phyloP scores from a whole-genome alignment of 352 stramenopile species.

The Pythium rhizo-oryzae region DNA sequence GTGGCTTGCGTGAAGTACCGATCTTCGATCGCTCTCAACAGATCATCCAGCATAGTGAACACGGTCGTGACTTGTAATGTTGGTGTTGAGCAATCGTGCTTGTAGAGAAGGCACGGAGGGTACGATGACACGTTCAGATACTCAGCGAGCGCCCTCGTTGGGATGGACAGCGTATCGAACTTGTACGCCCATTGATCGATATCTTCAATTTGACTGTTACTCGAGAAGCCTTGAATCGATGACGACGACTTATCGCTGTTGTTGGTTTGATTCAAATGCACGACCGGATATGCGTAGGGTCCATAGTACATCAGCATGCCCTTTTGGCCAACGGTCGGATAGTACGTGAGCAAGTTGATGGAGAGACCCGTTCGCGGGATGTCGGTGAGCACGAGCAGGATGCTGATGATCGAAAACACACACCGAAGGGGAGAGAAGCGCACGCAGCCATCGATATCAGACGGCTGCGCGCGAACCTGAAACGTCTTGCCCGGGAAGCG shows the following conservation, averaged over 20 bases:
- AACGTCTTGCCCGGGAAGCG: background rate
- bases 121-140: conserved; percentile 18
- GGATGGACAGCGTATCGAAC: conserved; percentile 27
- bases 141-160: conserved; percentile 8
- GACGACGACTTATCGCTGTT: background rate
- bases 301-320: conserved; percentile 18
- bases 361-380: conserved; percentile 27
- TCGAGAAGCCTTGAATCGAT: background rate
- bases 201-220: background rate
- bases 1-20: background rate
- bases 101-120: conserved; percentile 25
- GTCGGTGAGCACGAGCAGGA: conserved; percentile 25
- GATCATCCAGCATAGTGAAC: conserved; percentile 25
- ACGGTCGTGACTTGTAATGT: background rate
- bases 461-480: background rate
- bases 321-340: background rate
- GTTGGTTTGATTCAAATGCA: conserved; percentile 6
- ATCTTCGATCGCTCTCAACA: conserved; percentile 3
- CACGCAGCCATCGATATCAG: conserved; percentile 13
- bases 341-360: conserved; percentile 11
- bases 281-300: conserved; percentile 19
- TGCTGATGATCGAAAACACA: conserved; percentile 12
- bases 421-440: conserved; percentile 10
- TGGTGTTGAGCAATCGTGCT: background rate
- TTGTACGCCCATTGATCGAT: conserved; percentile 24